phyloP scores from a whole-genome alignment of 2,329 filamentous ascomycete species.

The Xylogone sp. region DNA sequence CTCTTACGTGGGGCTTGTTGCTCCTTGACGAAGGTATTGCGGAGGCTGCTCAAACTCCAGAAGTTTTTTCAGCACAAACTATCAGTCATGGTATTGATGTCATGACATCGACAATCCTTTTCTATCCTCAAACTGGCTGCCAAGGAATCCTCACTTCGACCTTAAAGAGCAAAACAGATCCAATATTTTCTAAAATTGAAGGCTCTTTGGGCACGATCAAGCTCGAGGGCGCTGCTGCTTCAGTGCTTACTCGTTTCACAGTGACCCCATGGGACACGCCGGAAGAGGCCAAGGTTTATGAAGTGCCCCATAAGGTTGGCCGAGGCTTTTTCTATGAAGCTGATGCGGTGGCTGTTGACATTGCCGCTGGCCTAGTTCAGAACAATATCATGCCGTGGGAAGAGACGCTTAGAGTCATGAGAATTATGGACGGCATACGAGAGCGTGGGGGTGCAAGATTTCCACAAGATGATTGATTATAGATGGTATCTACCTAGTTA shows the following conservation, averaged over 20 bases:
- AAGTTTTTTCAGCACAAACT: constrained; percentile 47
- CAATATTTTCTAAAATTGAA: constrained; percentile 44
- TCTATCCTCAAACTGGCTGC: constrained; percentile 47
- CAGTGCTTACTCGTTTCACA: not conserved
- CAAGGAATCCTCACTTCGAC: constrained; percentile 54
- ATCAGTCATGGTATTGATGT: constrained; percentile 56
- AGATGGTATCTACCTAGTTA: not conserved
- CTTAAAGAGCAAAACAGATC: not conserved
- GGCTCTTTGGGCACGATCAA: constrained; percentile 34
- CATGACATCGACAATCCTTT: constrained; percentile 55
- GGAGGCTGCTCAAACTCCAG: constrained; percentile 38
- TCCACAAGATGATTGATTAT: constrained; percentile 1
- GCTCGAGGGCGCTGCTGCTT: not conserved
- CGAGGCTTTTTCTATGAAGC: constrained; percentile 16
- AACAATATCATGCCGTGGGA: constrained; percentile 14
- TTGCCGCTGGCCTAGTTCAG: constrained; percentile 11
- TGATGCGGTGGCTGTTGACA: constrained; percentile 14
- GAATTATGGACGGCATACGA: constrained; percentile 16
- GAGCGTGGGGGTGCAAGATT: constrained; percentile 1
- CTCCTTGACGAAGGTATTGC: constrained; percentile 43
- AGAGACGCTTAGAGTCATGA: constrained; percentile 15
- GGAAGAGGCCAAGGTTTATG: not conserved
- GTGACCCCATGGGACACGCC: not conserved
- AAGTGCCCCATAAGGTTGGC: not conserved
- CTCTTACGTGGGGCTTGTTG: constrained; percentile 64